Conservation (phyloP, 2,329 filamentous ascomycete genomes). For the Thelonectria olida region DNA sequence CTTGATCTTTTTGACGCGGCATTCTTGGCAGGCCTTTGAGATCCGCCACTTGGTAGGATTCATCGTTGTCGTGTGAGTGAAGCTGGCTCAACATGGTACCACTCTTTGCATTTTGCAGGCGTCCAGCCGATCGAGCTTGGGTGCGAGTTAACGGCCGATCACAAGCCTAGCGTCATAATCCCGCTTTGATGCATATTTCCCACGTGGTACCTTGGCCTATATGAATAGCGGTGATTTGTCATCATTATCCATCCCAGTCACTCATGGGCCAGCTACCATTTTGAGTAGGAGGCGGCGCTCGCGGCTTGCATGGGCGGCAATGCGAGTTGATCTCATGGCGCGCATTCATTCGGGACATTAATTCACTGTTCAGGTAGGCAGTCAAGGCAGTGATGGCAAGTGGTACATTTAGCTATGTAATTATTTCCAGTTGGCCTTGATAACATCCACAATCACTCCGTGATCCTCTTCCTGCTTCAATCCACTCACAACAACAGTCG, state of each 20-base stretch:
- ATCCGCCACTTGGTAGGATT: slow-evolving; percentile 44
- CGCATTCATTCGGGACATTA: too few relatives aligned
- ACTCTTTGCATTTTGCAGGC: slow-evolving; percentile 6
- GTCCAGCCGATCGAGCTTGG: slow-evolving; percentile 5
- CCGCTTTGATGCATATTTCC: slow-evolving; percentile 10
- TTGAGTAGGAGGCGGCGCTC: neutral
- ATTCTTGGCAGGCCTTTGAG: slow-evolving; percentile 47
- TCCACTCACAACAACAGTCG: slow-evolving; percentile 79
- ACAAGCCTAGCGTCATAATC: neutral
- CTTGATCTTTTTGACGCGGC: slow-evolving; percentile 44
- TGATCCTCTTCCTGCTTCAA: slow-evolving; percentile 83
- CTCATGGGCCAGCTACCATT: neutral
- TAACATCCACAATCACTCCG: slow-evolving; percentile 75
- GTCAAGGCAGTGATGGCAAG: too few relatives aligned
- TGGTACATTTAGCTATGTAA: too few relatives aligned
- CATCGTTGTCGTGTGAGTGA: slow-evolving; percentile 27
- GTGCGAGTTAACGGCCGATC: neutral
- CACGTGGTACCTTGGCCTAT: neutral
- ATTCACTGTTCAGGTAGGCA: too few relatives aligned
- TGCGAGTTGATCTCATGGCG: too few relatives aligned
- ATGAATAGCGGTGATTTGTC: neutral
- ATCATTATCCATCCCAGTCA: neutral
- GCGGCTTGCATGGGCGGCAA: neutral
- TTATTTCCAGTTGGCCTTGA: slow-evolving; percentile 61
- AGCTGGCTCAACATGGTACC: slow-evolving; percentile 26